These are phyloP conservation scores for Lavandula angustifolia DNA, from an alignment of 257 asterid species.

Conservation along the genomic window DNA sequence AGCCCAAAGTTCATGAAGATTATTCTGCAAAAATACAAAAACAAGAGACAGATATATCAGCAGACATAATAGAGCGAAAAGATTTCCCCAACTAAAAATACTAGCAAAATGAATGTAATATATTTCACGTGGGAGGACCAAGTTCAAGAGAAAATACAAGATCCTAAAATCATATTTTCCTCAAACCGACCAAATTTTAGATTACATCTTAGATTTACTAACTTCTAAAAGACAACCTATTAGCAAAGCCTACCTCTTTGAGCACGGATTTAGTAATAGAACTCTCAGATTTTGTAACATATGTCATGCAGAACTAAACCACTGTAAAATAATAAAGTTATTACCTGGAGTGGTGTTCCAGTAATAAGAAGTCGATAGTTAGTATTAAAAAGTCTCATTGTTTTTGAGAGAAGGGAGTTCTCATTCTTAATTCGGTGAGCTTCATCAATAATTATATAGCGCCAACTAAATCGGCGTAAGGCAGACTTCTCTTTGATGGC, in stretches of 20 bases:
- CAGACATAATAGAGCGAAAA: not conserved
- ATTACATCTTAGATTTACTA: conserved; percentile 12
- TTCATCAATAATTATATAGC: conserved; percentile 94
- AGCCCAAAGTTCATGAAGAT: conserved; percentile 99
- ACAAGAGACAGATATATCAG: conserved; percentile 23
- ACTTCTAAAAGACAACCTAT: not conserved
- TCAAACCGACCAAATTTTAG: not conserved
- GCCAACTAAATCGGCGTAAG: conserved; percentile 96
- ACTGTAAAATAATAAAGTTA: not conserved
- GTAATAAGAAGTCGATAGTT: conserved; percentile 95
- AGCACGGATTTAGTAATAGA: not conserved
- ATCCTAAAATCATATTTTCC: not conserved
- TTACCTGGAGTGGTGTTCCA: conserved; percentile 98
- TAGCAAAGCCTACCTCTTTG: conserved; percentile 8
- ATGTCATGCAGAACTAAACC: not conserved
- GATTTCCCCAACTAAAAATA: not conserved
- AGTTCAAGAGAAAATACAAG: conserved; percentile 21
- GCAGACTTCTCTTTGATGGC: conserved; percentile 89
- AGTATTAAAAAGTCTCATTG: conserved; percentile 88
- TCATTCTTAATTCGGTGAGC: conserved; percentile 99
- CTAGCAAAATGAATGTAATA: not conserved
- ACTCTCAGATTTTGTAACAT: not conserved
- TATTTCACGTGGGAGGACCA: not conserved
- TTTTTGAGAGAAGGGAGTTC: conserved; percentile 92
- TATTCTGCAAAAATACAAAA: conserved; percentile 63